phyloP scores from a whole-genome alignment of 768 basidiomycete genomes.

The Mycena albidolilacea region DNA sequence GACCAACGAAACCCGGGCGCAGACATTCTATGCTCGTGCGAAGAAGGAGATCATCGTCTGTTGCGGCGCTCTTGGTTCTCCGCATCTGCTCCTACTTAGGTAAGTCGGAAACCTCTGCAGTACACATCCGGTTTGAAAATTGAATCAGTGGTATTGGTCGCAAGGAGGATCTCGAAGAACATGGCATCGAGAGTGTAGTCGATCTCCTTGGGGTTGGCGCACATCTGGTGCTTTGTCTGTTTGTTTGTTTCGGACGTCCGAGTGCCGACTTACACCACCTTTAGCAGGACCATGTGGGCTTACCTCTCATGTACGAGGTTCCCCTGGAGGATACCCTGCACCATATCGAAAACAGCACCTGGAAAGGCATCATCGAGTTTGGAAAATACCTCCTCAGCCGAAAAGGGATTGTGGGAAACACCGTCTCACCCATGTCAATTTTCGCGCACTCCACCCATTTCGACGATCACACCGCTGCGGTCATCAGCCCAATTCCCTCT shows the following conservation, averaged over 20 bases:
- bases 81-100: slow-evolving; percentile 30
- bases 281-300: slow-evolving; percentile 51
- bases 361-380: slow-evolving; percentile 43
- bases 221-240: slow-evolving; percentile 40
- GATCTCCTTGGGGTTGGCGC: slow-evolving; percentile 50
- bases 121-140: too few relatives aligned
- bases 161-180: slow-evolving; percentile 47
- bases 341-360: slow-evolving; percentile 38
- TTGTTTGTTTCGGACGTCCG: neutral
- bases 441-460: slow-evolving; percentile 47
- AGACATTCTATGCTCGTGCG: slow-evolving; percentile 53
- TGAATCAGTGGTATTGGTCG: slow-evolving; percentile 57
- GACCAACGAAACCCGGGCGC: neutral
- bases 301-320: slow-evolving; percentile 46
- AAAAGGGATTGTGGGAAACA: slow-evolving; percentile 44
- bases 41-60: slow-evolving; percentile 62
- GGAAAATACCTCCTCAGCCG: slow-evolving; percentile 44
- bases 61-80: slow-evolving; percentile 34
- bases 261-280: neutral
- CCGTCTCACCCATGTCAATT: slow-evolving; percentile 45
- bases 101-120: neutral
- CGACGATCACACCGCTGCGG: slow-evolving; percentile 33
- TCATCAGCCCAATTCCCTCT: slow-evolving; percentile 26
- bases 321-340: slow-evolving; percentile 47
- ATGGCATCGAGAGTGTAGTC: slow-evolving; percentile 44